phyloP scores from a whole-genome alignment of 768 basidiomycete genomes.

The Suillus weaverae region DNA sequence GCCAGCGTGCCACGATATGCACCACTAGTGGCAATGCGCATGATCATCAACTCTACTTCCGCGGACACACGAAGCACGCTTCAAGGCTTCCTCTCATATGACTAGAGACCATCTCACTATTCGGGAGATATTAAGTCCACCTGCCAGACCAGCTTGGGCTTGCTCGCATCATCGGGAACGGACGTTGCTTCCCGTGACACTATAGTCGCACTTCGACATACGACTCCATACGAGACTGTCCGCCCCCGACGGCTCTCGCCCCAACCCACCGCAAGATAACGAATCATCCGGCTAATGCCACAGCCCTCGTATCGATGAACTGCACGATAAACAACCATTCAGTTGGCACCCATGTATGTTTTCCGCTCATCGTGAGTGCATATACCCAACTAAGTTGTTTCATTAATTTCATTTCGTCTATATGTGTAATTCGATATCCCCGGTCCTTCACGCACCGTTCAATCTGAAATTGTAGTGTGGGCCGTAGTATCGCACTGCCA shows the following conservation, averaged over 20 bases:
- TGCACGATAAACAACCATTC: not conserved
- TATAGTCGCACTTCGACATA: not conserved
- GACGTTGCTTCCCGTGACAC: not conserved
- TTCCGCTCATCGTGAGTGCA: not conserved
- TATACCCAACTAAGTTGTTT: not conserved
- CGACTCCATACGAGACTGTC: not conserved
- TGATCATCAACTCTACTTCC: not conserved
- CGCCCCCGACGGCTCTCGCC: not conserved
- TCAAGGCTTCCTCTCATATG: not conserved
- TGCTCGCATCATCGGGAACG: not conserved
- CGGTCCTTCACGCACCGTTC: not conserved
- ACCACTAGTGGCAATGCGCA: not conserved
- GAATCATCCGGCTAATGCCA: not conserved
- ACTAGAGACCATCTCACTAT: not conserved
- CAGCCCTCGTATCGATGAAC: not conserved
- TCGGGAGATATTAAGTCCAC: not conserved
- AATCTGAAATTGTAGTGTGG: not conserved
- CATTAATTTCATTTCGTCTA: not conserved
- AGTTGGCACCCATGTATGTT: not conserved
- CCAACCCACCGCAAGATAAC: not conserved
- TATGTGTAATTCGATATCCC: not conserved
- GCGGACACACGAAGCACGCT: not conserved
- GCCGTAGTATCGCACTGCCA: not conserved
- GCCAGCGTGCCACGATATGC: not conserved
- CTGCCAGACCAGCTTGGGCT: not conserved